Base-by-base conservation (phyloP, 495 filamentous ascomycete genomes). In the Hyaloscypha hepaticicola region DNA sequence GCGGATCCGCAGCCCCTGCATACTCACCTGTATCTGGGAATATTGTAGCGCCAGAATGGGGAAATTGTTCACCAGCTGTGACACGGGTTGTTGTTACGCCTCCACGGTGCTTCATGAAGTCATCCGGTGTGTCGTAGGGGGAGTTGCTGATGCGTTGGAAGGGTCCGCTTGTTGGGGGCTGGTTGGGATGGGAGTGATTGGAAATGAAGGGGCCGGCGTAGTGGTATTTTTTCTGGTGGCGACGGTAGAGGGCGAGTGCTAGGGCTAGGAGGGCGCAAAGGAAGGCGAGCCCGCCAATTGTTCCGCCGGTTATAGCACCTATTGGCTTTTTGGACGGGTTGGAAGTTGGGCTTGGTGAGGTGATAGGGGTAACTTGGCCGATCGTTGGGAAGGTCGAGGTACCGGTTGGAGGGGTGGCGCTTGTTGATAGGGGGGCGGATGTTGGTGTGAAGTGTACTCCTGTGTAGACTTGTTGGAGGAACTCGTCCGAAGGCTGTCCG, bases 391-490 rank as follows among this genome's bases (percentile, higher is more conserved):
- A n/a, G n/a, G n/a, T n/a, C n/a, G 55, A 29, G 4, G 9, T 27
- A 21, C 50, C 25, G 14, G 5, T 57, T 24, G 66, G 24, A 12
- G 61, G 53, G 28, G 34, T 16, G 1, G 63, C 51, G n/a, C 52
- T 28, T 22, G 34, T 58, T 16, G 57, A 0, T 19, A 34, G 25
- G 41, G 27, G 9, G 7, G 27, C 26, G 1, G 66, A 48, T 11
- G 53, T 59, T 0, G 66, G 63, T 21, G 24, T 58, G 41, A 67
- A 72, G 11, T 64, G 67, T 5, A 72, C 64, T 8, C 66, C 66
- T 0, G 69, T 72, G 38, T 58, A 72, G 1, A 72, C 69, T 14
- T 65, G 31, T 53, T 72, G 69, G 9, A 72, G 45, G 9, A 49
- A n/a, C 29, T 65, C 24, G 57, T 67, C 64, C 5, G 63, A 53